A percentile compares a stretch with the other conserved stretches of the same genome.
Conservation (phyloP, 148 eudicot species). For the Arctostaphylos glauca region DNA sequence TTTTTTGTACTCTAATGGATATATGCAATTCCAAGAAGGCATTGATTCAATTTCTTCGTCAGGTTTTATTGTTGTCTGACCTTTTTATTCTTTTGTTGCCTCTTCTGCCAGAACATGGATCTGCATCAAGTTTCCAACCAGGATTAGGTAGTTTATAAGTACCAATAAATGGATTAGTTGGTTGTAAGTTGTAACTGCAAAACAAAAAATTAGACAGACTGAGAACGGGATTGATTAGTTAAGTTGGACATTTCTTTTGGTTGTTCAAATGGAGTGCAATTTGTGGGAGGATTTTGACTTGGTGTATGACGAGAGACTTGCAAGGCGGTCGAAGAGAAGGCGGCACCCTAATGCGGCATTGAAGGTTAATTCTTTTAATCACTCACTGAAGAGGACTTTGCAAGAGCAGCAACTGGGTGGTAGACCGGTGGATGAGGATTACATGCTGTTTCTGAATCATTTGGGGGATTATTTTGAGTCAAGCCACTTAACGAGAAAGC, state of each 20-base stretch:
- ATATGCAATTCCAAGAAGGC: too few species aligned
- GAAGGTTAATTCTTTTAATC: not conserved
- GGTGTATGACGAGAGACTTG: not conserved
- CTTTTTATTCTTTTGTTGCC: not conserved
- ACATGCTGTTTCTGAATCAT: not conserved
- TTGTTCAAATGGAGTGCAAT: not conserved
- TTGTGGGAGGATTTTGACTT: not conserved
- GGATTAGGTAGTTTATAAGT: not conserved
- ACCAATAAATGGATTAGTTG: too few species aligned
- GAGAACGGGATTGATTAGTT: not conserved
- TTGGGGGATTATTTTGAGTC: not conserved
- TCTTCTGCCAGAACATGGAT: not conserved
- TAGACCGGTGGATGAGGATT: conserved; percentile 14
- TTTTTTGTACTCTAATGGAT: too few species aligned
- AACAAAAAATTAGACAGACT: not conserved
- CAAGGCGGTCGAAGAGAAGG: conserved; percentile 18
- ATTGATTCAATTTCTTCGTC: not conserved
- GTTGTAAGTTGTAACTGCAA: too few species aligned
- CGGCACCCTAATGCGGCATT: not conserved
- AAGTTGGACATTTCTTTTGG: not conserved
- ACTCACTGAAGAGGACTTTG: not conserved
- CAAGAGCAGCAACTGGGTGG: not conserved
- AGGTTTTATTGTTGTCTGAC: not conserved
- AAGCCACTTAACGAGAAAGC: not conserved
- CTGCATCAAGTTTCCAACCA: not conserved